Evolutionary conservation across 495 filamentous ascomycete species (phyloP).

Genomic region (Wilcoxina mikolae): DNA sequence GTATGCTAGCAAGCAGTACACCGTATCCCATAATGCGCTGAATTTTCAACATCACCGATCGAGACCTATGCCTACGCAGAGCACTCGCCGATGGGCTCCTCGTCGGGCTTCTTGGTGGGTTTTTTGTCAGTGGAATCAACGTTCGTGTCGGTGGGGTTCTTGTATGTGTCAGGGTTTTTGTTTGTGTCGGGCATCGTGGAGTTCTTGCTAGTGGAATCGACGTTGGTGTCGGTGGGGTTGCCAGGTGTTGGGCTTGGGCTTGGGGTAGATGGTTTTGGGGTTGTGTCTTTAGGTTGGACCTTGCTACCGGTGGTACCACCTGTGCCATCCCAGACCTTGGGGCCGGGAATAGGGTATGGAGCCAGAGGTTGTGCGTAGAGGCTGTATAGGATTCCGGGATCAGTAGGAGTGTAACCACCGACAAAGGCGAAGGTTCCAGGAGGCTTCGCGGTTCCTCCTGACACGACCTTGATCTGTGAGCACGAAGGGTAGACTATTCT

Average conservation of each 20-base stretch:
- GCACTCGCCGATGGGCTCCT: not conserved
- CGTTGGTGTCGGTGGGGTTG: not conserved
- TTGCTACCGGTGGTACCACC: not conserved
- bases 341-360: conserved; percentile 34
- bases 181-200: too few relatives aligned
- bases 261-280: not conserved
- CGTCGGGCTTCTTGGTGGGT: too few relatives aligned
- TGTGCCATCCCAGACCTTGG: conserved; percentile 28
- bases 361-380: conserved; percentile 30
- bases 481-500: conserved; percentile 42
- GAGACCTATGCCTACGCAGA: not conserved
- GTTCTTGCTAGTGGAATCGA: not conserved
- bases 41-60: not conserved
- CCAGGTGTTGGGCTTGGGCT: not conserved
- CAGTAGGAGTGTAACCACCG: conserved; percentile 34
- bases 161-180: too few relatives aligned
- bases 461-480: conserved; percentile 37
- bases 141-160: not conserved
- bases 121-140: not conserved
- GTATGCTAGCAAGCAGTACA: not conserved
- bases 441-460: conserved; percentile 26
- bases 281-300: not conserved
- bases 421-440: conserved; percentile 26
- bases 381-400: conserved; percentile 40
- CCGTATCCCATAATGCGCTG: not conserved